Base-by-base conservation (phyloP, 371 early-diverging fungal genomes). In the Apophysomyces variabilis region DNA sequence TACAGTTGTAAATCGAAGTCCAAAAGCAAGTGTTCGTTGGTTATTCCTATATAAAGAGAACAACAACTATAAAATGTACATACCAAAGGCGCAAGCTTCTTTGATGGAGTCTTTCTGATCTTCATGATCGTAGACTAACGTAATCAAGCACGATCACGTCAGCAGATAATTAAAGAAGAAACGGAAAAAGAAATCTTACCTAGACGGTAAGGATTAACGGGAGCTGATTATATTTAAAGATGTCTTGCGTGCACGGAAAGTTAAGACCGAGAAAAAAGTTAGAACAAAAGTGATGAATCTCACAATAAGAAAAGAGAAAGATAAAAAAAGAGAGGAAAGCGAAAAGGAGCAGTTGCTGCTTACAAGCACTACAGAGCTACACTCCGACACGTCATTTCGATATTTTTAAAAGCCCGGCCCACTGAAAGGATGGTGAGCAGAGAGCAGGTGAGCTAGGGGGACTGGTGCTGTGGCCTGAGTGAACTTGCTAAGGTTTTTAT, bases 61-160 rank as follows among this genome's bases (percentile, higher is more conserved):
- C 32, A 26, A 58, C 18, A 2, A 57, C 36, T 36, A 43, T n/a
- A 44, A 57, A n/a, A 26, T n/a, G n/a, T 64, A 64, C 78, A 84
- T 84, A 89, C 90, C 65, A 88, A 83, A 36, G 84, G 82, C 7
- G 81, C 79, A 71, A 87, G 80, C 70, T 85, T 86, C 73, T 86
- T 87, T 36, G 89, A 85, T 37, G 89, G 85, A 5, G 87, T 75
- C 79, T 88, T 89, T 71, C 74, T 89, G 74, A 88, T 89, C 78
- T 87, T 89, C 89, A 89, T 89, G 74, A 70, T 76, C 70, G 65
- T 61, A 60, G 66, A 70, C 70, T 70, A 63, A 43, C 18, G 58
- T 63, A 37, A 37, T 37, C 50, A 62, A 47, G 43, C 13, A 60
- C 38, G 41, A 26, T 32, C 32, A 41, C 39, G 60, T 39, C 39